Percentiles rank a stretch among this genome's conserved stretches.
Conservation (phyloP, 768 basidiomycete species). For the Agaricus subrufescens region DNA sequence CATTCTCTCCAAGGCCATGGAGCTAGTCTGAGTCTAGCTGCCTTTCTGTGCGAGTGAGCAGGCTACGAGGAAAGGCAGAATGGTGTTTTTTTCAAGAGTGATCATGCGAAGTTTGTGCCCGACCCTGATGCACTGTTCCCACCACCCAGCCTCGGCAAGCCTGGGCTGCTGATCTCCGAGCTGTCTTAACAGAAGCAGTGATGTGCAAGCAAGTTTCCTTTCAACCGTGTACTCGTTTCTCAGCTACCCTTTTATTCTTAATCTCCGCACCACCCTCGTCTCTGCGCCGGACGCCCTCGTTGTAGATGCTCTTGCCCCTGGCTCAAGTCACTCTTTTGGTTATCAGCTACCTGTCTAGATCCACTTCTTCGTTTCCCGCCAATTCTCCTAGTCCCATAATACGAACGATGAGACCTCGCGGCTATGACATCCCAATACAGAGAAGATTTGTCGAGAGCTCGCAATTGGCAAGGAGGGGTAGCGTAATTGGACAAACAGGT, state of each 20-base stretch:
- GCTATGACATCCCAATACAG: slow-evolving; percentile 19
- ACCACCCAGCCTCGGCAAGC: no score
- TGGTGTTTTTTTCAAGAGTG: no score
- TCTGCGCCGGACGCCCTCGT: slow-evolving; percentile 23
- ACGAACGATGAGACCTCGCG: slow-evolving; percentile 5
- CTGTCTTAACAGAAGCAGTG: no score
- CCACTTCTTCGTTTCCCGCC: slow-evolving; percentile 15
- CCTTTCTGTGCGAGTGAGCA: no score
- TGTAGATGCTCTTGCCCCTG: slow-evolving; percentile 12
- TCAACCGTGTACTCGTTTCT: neutral
- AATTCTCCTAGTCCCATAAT: neutral
- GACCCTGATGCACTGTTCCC: no score
- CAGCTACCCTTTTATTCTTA: slow-evolving; percentile 6
- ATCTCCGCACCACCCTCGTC: slow-evolving; percentile 9
- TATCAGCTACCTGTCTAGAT: slow-evolving; percentile 14
- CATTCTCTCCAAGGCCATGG: no score
- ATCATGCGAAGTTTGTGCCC: no score
- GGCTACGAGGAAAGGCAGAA: no score
- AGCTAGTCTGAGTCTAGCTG: no score
- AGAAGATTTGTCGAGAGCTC: slow-evolving; percentile 14
- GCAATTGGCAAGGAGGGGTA: slow-evolving; percentile 19
- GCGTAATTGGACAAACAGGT: slow-evolving; percentile 27
- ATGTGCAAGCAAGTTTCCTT: no score
- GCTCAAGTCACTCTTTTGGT: slow-evolving; percentile 9
- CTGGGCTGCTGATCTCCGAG: no score